These are phyloP conservation scores for Melampsora larici-populina DNA, from an alignment of 1,284 basidiomycete species.

Conservation along the genomic window DNA sequence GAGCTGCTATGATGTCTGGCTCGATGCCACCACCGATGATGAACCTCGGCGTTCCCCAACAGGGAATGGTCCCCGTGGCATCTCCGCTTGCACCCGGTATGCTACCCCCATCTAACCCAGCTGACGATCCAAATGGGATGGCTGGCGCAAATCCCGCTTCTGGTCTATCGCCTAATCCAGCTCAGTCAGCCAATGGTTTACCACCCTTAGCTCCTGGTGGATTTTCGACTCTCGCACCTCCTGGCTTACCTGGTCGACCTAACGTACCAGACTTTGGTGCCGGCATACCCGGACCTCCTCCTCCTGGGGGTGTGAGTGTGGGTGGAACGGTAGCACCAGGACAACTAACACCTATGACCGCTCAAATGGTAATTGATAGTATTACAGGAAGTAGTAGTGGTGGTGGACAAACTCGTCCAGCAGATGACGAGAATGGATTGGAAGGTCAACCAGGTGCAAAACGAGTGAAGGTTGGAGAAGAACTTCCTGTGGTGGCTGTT, in stretches of 20 bases:
- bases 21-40: conserved; percentile 2
- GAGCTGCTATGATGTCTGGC: conserved; percentile 41
- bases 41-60: not conserved
- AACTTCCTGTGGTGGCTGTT: conserved; percentile 2
- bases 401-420: conserved; percentile 69
- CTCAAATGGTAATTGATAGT: conserved; percentile 35
- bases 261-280: conserved; percentile 42
- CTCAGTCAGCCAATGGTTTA: not conserved
- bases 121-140: not conserved
- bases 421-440: conserved; percentile 59
- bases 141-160: not conserved
- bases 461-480: conserved; percentile 23
- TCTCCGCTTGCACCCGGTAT: not conserved
- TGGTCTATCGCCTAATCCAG: not conserved
- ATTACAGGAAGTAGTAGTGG: conserved; percentile 66
- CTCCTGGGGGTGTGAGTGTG: not conserved
- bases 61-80: not conserved
- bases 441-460: conserved; percentile 36
- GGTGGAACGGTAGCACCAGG: not conserved
- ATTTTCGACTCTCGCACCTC: conserved; percentile 4
- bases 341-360: conserved; percentile 19
- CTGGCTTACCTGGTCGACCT: conserved; percentile 36
- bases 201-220: not conserved
- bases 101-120: not conserved
- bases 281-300: conserved; percentile 33